Percentiles rank a stretch among this genome's conserved stretches.
phyloP scores from a whole-genome alignment of 257 asterid species.

The Jaltomata sinuosa region DNA sequence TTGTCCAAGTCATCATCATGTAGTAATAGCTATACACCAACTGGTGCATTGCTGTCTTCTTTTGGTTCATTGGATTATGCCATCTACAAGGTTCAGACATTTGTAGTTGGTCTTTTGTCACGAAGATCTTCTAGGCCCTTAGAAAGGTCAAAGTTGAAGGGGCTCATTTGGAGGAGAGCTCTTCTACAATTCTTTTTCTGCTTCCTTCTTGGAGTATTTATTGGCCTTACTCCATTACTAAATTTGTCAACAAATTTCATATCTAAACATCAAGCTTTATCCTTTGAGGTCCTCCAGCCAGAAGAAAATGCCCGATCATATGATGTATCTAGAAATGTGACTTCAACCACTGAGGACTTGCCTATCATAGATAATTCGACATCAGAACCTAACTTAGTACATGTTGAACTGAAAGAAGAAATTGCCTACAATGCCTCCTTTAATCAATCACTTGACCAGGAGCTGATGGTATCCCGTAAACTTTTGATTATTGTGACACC shows the following conservation, averaged over 20 bases:
- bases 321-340: conserved; percentile 10
- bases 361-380: conserved; percentile 12
- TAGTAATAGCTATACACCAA: conserved; percentile 30
- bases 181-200: conserved; percentile 46
- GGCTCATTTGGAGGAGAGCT: conserved; percentile 51
- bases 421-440: not conserved
- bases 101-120: conserved; percentile 38
- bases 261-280: conserved; percentile 31
- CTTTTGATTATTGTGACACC: conserved; percentile 71
- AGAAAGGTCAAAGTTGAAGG: conserved; percentile 51
- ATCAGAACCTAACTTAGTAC: conserved; percentile 6
- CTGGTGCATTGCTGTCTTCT: conserved; percentile 22
- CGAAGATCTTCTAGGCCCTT: conserved; percentile 40
- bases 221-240: conserved; percentile 50
- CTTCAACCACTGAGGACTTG: conserved; percentile 12
- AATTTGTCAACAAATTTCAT: conserved; percentile 21
- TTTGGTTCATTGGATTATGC: conserved; percentile 42
- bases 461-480: conserved; percentile 20
- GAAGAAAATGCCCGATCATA: conserved; percentile 9
- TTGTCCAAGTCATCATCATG: conserved; percentile 53
- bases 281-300: conserved; percentile 26
- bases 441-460: conserved; percentile 16
- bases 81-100: conserved; percentile 32
- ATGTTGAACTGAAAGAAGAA: conserved; percentile 12
- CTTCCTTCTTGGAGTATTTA: conserved; percentile 45